A percentile compares a stretch with the other conserved stretches of the same genome.
phyloP scores from a whole-genome alignment of 371 early-diverging fungal species.

The Mortierella sp. region DNA sequence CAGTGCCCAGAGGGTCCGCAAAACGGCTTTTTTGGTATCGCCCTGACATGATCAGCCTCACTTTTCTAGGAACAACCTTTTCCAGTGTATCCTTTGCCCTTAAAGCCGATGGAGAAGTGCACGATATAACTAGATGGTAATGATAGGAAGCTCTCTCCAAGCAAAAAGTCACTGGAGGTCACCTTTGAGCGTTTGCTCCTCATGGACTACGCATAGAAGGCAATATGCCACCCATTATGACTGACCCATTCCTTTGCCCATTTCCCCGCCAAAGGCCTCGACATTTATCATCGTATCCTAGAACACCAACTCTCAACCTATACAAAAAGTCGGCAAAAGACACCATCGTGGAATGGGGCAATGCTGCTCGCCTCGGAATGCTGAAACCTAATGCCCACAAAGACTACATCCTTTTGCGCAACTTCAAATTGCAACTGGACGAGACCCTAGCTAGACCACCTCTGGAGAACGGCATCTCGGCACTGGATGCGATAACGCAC shows the following conservation, averaged over 20 bases:
- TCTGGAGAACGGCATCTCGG: conserved; percentile 57
- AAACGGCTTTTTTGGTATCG: neutral
- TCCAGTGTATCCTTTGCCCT: conserved; percentile 67
- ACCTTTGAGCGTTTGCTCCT: too few species aligned
- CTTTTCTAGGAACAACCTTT: conserved; percentile 66
- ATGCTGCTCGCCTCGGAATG: conserved; percentile 60
- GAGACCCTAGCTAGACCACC: conserved; percentile 58
- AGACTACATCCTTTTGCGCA: conserved; percentile 56
- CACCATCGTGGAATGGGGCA: conserved; percentile 68
- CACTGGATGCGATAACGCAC: conserved; percentile 59
- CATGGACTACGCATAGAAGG: too few species aligned
- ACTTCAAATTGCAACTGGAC: conserved; percentile 67
- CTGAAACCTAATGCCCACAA: conserved; percentile 58
- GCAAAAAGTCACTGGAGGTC: too few species aligned
- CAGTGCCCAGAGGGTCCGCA: neutral
- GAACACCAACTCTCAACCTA: conserved; percentile 58
- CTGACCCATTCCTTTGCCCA: too few species aligned
- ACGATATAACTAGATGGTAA: conserved; percentile 56
- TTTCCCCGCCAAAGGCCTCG: conserved; percentile 51
- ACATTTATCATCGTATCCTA: conserved; percentile 56
- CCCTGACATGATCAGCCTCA: neutral
- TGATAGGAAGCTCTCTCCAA: neutral
- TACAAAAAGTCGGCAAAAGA: conserved; percentile 51
- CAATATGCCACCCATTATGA: too few species aligned
- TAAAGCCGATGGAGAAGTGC: conserved; percentile 54